Percentiles rank a stretch among this genome's conserved stretches.
phyloP scores from a whole-genome alignment of 148 eudicot genomes.

The Drosera capensis region DNA sequence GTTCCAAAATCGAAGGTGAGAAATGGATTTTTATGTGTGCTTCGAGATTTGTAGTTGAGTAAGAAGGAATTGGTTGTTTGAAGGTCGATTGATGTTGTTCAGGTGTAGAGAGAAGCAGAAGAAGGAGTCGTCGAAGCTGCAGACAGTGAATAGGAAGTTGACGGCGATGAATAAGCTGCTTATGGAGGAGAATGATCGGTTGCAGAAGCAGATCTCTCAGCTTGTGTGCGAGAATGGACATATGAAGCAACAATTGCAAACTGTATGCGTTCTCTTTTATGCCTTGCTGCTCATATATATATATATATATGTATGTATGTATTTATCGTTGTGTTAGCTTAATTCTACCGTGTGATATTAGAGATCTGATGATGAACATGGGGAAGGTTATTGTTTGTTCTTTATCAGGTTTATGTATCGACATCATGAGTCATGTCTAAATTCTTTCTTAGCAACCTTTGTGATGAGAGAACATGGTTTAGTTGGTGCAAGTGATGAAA shows the following conservation, averaged over 20 bases:
- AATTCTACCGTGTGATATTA: not conserved
- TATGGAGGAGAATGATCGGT: constrained; percentile 96
- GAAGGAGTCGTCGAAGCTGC: constrained; percentile 65
- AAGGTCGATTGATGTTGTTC: not conserved
- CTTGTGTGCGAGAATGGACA: constrained; percentile 84
- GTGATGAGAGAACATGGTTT: too few species aligned
- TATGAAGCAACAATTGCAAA: constrained; percentile 83
- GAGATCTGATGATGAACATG: too few species aligned
- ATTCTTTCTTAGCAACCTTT: too few species aligned
- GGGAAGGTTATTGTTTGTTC: too few species aligned
- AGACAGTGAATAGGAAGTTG: constrained; percentile 73
- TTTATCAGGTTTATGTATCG: too few species aligned
- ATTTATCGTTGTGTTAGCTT: not conserved
- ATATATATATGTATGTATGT: not conserved
- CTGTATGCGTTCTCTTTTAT: constrained; percentile 24
- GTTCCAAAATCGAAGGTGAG: constrained; percentile 83
- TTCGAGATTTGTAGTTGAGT: not conserved
- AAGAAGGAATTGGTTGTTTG: not conserved
- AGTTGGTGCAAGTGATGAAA: too few species aligned
- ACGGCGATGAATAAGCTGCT: constrained; percentile 84
- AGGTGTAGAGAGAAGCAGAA: constrained; percentile 97
- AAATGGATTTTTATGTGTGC: not conserved
- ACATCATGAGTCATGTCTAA: too few species aligned
- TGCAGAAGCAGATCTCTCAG: constrained; percentile 93
- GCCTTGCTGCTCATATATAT: not conserved